Conservation (phyloP, 2,329 filamentous ascomycete species). For the Graphilbum sp. region DNA sequence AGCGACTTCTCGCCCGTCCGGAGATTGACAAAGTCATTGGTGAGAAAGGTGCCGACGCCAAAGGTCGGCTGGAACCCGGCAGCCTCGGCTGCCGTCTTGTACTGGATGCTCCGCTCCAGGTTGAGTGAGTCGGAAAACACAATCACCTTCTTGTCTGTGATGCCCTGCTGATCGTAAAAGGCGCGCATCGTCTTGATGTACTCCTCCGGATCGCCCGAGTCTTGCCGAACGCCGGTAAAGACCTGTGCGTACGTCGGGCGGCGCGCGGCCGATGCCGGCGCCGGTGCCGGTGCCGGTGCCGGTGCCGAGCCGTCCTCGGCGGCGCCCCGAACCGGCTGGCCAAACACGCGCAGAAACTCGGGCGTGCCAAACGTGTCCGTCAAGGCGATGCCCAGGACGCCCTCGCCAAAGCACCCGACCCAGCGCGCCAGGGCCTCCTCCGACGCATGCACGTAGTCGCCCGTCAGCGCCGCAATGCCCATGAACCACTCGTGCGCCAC, state of each 20-base stretch:
- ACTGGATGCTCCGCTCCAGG: slow-evolving; percentile 78
- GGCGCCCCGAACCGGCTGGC: slow-evolving; percentile 37
- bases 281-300: not conserved
- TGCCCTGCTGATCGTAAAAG: slow-evolving; percentile 63
- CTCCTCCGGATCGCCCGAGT: slow-evolving; percentile 69
- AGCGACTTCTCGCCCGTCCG: slow-evolving; percentile 66
- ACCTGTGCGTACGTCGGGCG: slow-evolving; percentile 57
- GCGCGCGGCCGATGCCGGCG: slow-evolving; percentile 13
- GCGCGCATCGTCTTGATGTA: slow-evolving; percentile 65
- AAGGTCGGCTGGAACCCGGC: slow-evolving; percentile 75
- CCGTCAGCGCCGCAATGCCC: slow-evolving; percentile 82
- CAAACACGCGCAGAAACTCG: slow-evolving; percentile 74
- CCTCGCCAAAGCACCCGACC: slow-evolving; percentile 80
- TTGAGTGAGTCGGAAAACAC: slow-evolving; percentile 95
- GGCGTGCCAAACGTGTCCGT: slow-evolving; percentile 95
- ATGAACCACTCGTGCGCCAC: slow-evolving; percentile 98
- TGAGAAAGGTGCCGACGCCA: slow-evolving; percentile 89
- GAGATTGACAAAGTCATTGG: slow-evolving; percentile 73
- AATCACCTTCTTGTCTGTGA: slow-evolving; percentile 69
- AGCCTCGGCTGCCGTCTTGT: slow-evolving; percentile 68
- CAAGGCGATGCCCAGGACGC: slow-evolving; percentile 69
- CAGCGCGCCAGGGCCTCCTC: slow-evolving; percentile 75
- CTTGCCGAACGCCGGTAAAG: slow-evolving; percentile 74
- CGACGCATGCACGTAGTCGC: slow-evolving; percentile 72
- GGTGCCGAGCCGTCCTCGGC: slow-evolving; percentile 1